Evolutionary conservation across 148 eudicot species (phyloP), one percentile per base, ranked within the genome.

Genomic region (Oxyria digyna): DNA sequence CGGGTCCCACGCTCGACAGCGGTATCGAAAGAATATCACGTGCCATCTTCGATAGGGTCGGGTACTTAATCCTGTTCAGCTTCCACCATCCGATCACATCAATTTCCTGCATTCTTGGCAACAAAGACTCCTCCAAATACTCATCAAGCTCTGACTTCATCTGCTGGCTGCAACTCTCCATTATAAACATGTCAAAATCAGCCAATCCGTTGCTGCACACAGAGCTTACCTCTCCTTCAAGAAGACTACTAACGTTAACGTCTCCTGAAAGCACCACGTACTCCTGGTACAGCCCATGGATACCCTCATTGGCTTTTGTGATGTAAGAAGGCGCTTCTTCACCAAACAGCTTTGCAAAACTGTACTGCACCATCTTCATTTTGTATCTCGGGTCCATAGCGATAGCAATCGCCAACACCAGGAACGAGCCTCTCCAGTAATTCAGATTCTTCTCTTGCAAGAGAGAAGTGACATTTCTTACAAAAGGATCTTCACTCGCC

Each of bases 51-150:
- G 96, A 93, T 6, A 93, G 87, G 10, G 90, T 93, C 0, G 98
- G 98, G 74, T 92, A 93, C 86, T 93, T 93, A 43, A 79, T 70
- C 75, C 81, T 79, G 82, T 93, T 89, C 5, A 93, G 76, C 67
- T 84, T 93, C 98, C 98, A 93, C 98, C 98, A 93, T 21, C 95
- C 95, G 7, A 93, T 49, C 41, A 93, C 96, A 65, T 93, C 98
- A 71, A 93, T 85, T 73, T 89, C 98, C 18, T 80, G 89, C 32
- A 86, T 81, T 6, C 96, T 75, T 0, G 98, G 98, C 71, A 93
- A 74, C 33, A 94, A 77, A 10, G 96, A 90, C 84, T 90, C 98
- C 71, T 94, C 96, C 84, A 94, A 71, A 71, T 94, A 90, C 77
- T 86, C 90, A 73, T 94, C 97, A 71, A 94, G 69, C 78, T 90